These are phyloP conservation scores for Penicillium bialowiezense DNA, from an alignment of 495 filamentous ascomycete species.

Conservation along the genomic window DNA sequence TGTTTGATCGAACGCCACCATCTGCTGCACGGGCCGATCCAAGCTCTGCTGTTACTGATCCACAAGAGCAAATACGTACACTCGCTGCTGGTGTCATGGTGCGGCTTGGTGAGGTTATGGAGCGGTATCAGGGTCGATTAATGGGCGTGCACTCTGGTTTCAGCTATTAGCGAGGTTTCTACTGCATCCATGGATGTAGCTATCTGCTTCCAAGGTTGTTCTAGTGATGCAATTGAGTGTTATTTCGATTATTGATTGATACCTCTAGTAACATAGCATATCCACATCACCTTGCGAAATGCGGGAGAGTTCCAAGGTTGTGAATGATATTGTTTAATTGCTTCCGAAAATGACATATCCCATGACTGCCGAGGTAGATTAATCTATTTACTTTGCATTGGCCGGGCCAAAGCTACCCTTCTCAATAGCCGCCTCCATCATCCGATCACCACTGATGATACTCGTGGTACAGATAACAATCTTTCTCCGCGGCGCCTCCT, in stretches of 20 bases:
- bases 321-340: background rate
- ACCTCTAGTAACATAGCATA: too few species aligned
- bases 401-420: constrained; percentile 55
- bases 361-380: constrained; percentile 9
- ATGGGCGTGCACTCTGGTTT: constrained; percentile 52
- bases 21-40: constrained; percentile 1
- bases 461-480: constrained; percentile 91
- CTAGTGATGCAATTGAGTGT: too few species aligned
- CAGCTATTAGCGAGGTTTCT: constrained; percentile 42
- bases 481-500: constrained; percentile 78
- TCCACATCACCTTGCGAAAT: too few species aligned
- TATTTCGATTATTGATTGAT: too few species aligned
- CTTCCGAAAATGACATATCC: background rate
- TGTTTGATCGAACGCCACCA: constrained; percentile 58
- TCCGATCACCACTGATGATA: constrained; percentile 82
- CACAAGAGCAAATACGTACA: constrained; percentile 39
- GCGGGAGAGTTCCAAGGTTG: too few species aligned
- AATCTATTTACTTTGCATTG: constrained; percentile 20
- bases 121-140: constrained; percentile 67
- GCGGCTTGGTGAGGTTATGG: constrained; percentile 71
- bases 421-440: constrained; percentile 87
- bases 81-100: constrained; percentile 83
- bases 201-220: too few species aligned
- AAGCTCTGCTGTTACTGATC: constrained; percentile 44
- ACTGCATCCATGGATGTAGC: too few species aligned